These are phyloP conservation scores for Pestalotiopsis sp. DNA, from an alignment of 2,329 filamentous ascomycete species.

Conservation along the genomic window DNA sequence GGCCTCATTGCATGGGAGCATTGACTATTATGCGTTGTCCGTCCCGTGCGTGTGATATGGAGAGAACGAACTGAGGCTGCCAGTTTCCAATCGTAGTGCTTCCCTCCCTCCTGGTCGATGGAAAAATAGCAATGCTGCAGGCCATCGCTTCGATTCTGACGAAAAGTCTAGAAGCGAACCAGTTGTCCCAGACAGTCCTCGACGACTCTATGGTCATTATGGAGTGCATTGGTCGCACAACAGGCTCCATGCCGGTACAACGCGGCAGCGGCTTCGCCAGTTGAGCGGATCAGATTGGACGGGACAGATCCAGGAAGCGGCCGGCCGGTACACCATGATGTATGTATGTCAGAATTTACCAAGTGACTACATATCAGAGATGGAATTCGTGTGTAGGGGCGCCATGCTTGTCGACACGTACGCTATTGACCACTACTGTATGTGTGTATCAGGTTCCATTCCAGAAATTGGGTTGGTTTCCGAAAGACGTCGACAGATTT, in stretches of 20 bases:
- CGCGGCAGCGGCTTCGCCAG: neutral
- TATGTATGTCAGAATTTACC: neutral
- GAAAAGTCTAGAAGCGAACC: neutral
- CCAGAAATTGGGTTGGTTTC: too few relatives aligned
- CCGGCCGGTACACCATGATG: neutral
- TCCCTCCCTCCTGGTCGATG: too few relatives aligned
- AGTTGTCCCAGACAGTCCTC: neutral
- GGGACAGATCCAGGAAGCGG: neutral
- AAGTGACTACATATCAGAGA: neutral
- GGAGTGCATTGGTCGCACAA: neutral
- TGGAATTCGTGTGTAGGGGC: neutral
- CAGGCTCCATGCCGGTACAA: neutral
- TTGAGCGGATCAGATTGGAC: neutral
- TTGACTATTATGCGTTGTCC: too few relatives aligned
- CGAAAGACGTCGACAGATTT: too few relatives aligned
- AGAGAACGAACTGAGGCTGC: too few relatives aligned
- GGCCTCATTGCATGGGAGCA: too few relatives aligned
- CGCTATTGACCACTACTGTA: too few relatives aligned
- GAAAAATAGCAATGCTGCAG: too few relatives aligned
- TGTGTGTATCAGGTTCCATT: too few relatives aligned
- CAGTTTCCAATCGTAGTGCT: too few relatives aligned
- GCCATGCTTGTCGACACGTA: too few relatives aligned
- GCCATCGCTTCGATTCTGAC: neutral
- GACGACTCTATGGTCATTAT: neutral
- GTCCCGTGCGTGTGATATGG: too few relatives aligned